Evolutionary conservation across 345 rosid genomes (phyloP), one percentile per base, ranked within the genome.

Genomic region (Gossypium bickii): DNA sequence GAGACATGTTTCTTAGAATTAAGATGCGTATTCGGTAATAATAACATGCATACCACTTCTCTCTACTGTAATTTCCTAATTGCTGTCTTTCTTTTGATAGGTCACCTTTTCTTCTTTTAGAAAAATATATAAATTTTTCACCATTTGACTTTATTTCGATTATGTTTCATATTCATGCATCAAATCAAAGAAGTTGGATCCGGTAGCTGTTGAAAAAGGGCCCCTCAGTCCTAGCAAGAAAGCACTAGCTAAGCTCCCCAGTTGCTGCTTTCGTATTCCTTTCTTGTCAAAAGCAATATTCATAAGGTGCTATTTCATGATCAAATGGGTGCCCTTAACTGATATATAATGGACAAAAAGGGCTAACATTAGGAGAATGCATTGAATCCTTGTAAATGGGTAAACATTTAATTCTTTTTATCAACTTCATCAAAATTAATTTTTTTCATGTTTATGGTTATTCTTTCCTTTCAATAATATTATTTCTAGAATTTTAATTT

Each of bases 151-250:
- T 45, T 58, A 43, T 29, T 55, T 72, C 44, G 56, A 72, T 58
- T 58, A 44, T 72, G 67, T 72, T 58, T 58, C 67, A 49, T 24
- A 58, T 58, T n/a, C 48, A 58, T 57, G 74, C 65, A 71, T 71
- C 65, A 29, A 53, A 57, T 71, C 64, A 41, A 38, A 43, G 41
- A 12, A 7, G 53, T 43, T 57, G 22, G 75, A 72, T 72, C 17
- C 58, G 75, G n/a, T 58, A 5, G 7, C 25, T 64, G 41, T 11
- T n/a, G 10, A 64, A 9, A 38, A n/a, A 15, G 41, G 74, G 53
- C 7, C n/a, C 53, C 74, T 41, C 20, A 2, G 5, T 56, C 60
- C 29, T n/a, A 56, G 41, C 29, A 71, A 43, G 65, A 71, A 71
- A 56, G 38, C 52, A 72, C 16, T 38, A 4, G 20, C 27, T 25